phyloP scores from a whole-genome alignment of 176 grass and related monocot genomes.

The Triticum dicoccoides region DNA sequence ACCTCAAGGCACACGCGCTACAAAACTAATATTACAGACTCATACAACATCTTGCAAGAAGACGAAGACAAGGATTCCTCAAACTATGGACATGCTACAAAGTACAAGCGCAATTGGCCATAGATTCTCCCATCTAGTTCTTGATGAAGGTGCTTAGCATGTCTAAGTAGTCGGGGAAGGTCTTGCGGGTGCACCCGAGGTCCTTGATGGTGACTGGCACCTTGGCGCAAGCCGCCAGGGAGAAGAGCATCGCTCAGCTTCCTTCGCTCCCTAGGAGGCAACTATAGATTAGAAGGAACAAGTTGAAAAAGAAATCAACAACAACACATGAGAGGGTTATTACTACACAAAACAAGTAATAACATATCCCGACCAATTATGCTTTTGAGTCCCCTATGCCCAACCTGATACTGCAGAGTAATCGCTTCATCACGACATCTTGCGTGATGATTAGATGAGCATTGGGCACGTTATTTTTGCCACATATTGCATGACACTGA shows the following conservation, averaged over 20 bases:
- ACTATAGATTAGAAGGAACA: conserved; percentile 41
- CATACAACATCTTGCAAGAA: too few species aligned
- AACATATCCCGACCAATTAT: too few species aligned
- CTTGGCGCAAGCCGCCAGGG: conserved; percentile 43
- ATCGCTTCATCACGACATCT: too few species aligned
- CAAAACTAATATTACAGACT: background rate
- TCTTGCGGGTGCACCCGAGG: conserved; percentile 86
- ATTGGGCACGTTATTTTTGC: too few species aligned
- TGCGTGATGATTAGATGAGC: too few species aligned
- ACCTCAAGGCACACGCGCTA: background rate
- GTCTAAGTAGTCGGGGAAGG: conserved; percentile 91
- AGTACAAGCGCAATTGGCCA: background rate
- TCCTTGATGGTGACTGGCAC: conserved; percentile 81
- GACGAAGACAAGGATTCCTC: too few species aligned
- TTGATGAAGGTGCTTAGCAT: conserved; percentile 72
- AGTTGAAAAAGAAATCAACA: background rate
- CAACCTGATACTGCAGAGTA: too few species aligned
- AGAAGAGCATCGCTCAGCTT: conserved; percentile 84
- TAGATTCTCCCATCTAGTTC: conserved; percentile 25
- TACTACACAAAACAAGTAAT: too few species aligned
- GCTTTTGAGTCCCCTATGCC: too few species aligned
- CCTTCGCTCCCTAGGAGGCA: conserved; percentile 95
- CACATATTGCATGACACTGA: too few species aligned
- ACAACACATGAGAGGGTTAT: too few species aligned
- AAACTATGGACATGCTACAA: background rate